Evolutionary conservation across 345 rosid genomes (phyloP).

Genomic region (Orychophragmus violaceus): DNA sequence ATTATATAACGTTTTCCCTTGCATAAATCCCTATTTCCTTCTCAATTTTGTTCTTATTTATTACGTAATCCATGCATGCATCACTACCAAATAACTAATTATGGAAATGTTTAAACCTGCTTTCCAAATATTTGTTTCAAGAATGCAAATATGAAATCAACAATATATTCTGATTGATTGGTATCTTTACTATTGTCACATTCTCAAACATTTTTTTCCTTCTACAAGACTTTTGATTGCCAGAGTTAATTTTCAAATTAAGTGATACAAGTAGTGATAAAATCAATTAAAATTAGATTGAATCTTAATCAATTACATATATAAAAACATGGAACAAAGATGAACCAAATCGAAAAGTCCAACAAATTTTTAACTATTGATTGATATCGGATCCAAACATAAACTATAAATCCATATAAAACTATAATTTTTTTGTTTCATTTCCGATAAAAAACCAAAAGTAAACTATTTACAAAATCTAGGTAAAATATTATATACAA

Average conservation of each 20-base stretch:
- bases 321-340: neutral
- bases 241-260: neutral
- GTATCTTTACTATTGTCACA: neutral
- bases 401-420: neutral
- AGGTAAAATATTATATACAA: neutral
- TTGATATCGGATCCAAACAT: neutral
- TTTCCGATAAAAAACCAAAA: neutral
- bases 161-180: conserved; percentile 9
- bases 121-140: neutral
- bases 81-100: neutral
- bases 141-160: neutral
- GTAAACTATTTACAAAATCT: neutral
- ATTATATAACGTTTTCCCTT: too few species aligned
- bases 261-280: neutral
- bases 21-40: neutral
- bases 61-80: neutral
- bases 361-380: neutral
- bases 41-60: too few species aligned
- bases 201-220: neutral
- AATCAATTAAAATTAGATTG: neutral
- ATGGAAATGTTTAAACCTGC: neutral
- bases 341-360: neutral
- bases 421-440: neutral
- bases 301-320: neutral
- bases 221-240: neutral